Evolutionary conservation across 306 rosid genomes (phyloP), one percentile per base, ranked within the genome.

Genomic region (Canavalia ensiformis): DNA sequence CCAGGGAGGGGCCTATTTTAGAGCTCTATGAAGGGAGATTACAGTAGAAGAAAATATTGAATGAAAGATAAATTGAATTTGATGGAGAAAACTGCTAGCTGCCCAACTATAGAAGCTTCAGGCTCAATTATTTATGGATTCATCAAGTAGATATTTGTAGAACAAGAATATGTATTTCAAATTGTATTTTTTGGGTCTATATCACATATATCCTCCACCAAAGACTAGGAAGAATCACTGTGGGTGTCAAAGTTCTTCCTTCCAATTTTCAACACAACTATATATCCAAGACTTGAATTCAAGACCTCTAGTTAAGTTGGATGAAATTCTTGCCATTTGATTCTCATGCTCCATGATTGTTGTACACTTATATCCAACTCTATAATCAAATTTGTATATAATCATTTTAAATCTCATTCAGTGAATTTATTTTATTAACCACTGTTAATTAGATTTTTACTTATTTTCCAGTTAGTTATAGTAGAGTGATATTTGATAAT

Each of bases 371-470:
- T 52, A 44, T 74, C 55, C 11, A 63, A 42, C 35, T 51, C 51
- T 63, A 54, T 4, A 11, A 67, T 64, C 73, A 64, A 64, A 50
- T 64, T 71, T 69, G 60, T 46, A 12, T 70, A 0, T 60, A 79
- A 3, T 79, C 44, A 18, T 33, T 34, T 33, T n/a, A 18, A 68
- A 55, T 56, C 25, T 18, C 25, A 18, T 18, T 18, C 25, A 18
- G 10, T 12, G 31, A 70, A 47, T 47, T 1, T 47, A 31, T 49
- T 49, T 70, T 28, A 49, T 29, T 46, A 46, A 49, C 34, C 45
- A 9, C 35, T 31, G 25, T 58, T n/a, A 7, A 31, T 34, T 30
- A 8, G 33, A 2, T 33, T 75, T 1, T 60, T 33, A 5, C 10
- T 60, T 75, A 75, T 75, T 31, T 5, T 18, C 25, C 56, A 31